Conservation (phyloP, 1,284 basidiomycete genomes). For the Testicularia cyperi region DNA sequence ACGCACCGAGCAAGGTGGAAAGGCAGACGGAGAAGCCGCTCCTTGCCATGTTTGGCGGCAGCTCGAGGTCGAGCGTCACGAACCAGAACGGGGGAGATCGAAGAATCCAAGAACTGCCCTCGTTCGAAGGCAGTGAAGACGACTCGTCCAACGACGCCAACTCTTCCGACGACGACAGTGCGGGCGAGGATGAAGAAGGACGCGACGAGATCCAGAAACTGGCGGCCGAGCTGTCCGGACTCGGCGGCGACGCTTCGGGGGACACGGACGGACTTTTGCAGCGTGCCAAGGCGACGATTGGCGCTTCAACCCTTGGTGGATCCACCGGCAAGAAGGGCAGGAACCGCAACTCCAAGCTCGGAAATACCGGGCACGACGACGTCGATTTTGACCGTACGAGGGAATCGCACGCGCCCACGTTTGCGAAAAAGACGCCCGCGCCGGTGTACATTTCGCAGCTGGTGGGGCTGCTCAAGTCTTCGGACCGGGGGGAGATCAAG, state of each 20-base stretch:
- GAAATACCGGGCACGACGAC: background rate
- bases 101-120: too few relatives aligned
- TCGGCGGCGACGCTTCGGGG: conserved; percentile 5
- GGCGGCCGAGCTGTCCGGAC: conserved; percentile 16
- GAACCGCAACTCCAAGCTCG: too few relatives aligned
- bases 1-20: too few relatives aligned
- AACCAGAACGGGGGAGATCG: too few relatives aligned
- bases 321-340: too few relatives aligned
- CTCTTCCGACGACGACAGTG: background rate
- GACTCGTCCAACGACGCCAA: conserved; percentile 6
- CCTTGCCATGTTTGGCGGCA: too few relatives aligned
- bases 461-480: conserved; percentile 51
- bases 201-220: conserved; percentile 21
- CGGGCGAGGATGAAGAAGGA: background rate
- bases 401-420: conserved; percentile 26
- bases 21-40: too few relatives aligned
- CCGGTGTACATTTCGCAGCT: conserved; percentile 61
- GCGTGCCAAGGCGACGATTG: too few relatives aligned
- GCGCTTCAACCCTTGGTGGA: too few relatives aligned
- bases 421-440: conserved; percentile 6
- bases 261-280: background rate
- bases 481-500: conserved; percentile 15
- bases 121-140: conserved; percentile 1
- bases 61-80: too few relatives aligned
- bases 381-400: conserved; percentile 5